Evolutionary conservation across 208 protist genomes (phyloP), one percentile per base, ranked within the genome.

Genomic region (Leptomonas pyrrhocoris): DNA sequence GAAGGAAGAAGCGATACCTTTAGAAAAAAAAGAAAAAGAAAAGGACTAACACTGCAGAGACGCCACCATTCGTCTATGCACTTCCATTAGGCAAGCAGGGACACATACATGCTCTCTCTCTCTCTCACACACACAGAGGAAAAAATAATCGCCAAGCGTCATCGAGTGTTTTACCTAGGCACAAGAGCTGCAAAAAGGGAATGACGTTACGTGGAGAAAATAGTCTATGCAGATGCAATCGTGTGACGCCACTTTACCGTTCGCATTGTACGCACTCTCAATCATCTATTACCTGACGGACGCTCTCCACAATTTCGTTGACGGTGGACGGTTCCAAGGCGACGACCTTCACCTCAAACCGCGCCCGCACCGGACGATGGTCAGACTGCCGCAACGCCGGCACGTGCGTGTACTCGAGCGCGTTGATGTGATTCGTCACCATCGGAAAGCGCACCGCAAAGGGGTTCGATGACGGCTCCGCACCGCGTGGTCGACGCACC

Each of bases 341-440:
- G 13, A 94, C 45, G 16, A 91, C 85, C 36, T 67, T 77, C 38
- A 94, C 84, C 40, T 84, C 81, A 59, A 94, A 94, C 27, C 83
- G 75, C n/a, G 85, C 82, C 25, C 74, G 81, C 43, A 94, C 88
- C 9, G 88, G 88, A 15, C 85, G 77, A 28, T 94, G 88, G 59
- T 94, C 88, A 9, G 88, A 94, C 61, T 88, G 79, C 56, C 73
- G 72, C 66, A 94, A 68, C 16, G 18, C 15, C 49, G 65, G 42
- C 27, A 88, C 77, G 73, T 64, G 68, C 43, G 69, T 68, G 61
- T 94, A 94, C 61, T 80, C 79, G 15, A 86, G 40, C 16, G 80
- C 78, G 16, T 63, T 21, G 16, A 89, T 73, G 54, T 69, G 58
- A 57, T 94, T 94, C 8, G 70, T 74, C n/a, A 89, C 53, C 71